phyloP scores from a whole-genome alignment of 2,329 filamentous ascomycete species.

The Pleoardoris graminearum region DNA sequence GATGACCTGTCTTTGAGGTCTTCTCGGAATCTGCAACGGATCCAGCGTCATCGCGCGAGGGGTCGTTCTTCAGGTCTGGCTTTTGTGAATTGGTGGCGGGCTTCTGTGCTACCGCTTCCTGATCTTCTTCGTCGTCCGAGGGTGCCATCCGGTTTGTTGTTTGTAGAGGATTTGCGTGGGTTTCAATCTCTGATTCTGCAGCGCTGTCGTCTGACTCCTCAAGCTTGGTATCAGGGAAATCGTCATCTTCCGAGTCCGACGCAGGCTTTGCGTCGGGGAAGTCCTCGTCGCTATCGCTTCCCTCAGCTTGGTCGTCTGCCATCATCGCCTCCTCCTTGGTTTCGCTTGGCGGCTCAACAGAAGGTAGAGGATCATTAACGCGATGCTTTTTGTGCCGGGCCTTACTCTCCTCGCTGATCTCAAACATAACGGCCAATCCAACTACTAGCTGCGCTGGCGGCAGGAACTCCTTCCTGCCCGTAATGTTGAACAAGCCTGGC shows the following conservation, averaged over 20 bases:
- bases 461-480: constrained; percentile 87
- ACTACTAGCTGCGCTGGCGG: constrained; percentile 85
- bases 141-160: constrained; percentile 21
- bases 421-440: constrained; percentile 85
- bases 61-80: constrained; percentile 8
- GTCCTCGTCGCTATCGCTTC: constrained; percentile 49
- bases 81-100: constrained; percentile 19
- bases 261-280: constrained; percentile 50
- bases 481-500: constrained; percentile 76
- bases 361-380: constrained; percentile 49
- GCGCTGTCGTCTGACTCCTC: constrained; percentile 44
- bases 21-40: constrained; percentile 35
- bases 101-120: constrained; percentile 5
- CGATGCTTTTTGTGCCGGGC: constrained; percentile 77
- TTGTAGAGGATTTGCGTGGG: constrained; percentile 48
- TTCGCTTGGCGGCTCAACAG: constrained; percentile 18
- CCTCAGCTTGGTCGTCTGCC: constrained; percentile 29
- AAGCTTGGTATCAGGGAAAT: constrained; percentile 50
- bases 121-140: constrained; percentile 33
- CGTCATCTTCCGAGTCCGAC: constrained; percentile 46
- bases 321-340: constrained; percentile 18
- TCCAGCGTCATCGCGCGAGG: constrained; percentile 32
- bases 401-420: constrained; percentile 85
- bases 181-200: constrained; percentile 37
- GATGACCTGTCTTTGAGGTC: constrained; percentile 26